Percentiles rank a stretch among this genome's conserved stretches.
phyloP scores from a whole-genome alignment of 2,329 filamentous ascomycete genomes.

The Colletotrichum orbiculare region DNA sequence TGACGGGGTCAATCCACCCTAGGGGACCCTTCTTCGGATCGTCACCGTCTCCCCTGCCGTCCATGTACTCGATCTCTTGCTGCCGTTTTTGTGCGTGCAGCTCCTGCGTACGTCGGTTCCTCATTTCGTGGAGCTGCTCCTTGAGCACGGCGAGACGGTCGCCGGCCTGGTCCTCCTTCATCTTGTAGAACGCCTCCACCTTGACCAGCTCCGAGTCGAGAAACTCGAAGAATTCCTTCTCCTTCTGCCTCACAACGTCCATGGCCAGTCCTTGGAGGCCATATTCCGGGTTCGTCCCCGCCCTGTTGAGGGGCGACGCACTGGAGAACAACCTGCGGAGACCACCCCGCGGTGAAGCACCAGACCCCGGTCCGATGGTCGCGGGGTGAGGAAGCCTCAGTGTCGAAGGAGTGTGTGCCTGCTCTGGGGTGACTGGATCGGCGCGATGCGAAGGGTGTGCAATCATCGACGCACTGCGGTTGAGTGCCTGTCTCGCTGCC shows the following conservation, averaged over 20 bases:
- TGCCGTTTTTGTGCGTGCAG: conserved; percentile 58
- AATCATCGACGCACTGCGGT: conserved; percentile 50
- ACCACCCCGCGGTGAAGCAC: conserved; percentile 32
- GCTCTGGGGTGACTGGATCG: neutral
- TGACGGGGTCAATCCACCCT: conserved; percentile 65
- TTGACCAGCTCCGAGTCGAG: conserved; percentile 89
- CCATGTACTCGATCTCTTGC: conserved; percentile 44
- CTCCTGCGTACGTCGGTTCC: conserved; percentile 83
- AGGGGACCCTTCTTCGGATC: conserved; percentile 39
- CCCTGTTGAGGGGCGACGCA: conserved; percentile 47
- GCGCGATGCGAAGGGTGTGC: conserved; percentile 7
- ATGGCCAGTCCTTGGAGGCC: conserved; percentile 53
- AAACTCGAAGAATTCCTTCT: conserved; percentile 89
- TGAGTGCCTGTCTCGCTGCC: conserved; percentile 43
- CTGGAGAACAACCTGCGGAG: conserved; percentile 55
- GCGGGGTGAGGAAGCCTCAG: conserved; percentile 25
- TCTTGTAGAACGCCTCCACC: conserved; percentile 88
- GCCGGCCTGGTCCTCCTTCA: conserved; percentile 88
- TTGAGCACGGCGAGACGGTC: conserved; percentile 76
- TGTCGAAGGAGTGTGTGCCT: conserved; percentile 19
- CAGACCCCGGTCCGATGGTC: conserved; percentile 17
- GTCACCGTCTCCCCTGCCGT: conserved; percentile 42
- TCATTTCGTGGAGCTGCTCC: conserved; percentile 92
- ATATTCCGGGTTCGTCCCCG: conserved; percentile 53
- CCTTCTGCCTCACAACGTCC: conserved; percentile 75